Evolutionary conservation across 2,329 filamentous ascomycete species (phyloP).

Genomic region (Macrophomina pseudophaseolina): DNA sequence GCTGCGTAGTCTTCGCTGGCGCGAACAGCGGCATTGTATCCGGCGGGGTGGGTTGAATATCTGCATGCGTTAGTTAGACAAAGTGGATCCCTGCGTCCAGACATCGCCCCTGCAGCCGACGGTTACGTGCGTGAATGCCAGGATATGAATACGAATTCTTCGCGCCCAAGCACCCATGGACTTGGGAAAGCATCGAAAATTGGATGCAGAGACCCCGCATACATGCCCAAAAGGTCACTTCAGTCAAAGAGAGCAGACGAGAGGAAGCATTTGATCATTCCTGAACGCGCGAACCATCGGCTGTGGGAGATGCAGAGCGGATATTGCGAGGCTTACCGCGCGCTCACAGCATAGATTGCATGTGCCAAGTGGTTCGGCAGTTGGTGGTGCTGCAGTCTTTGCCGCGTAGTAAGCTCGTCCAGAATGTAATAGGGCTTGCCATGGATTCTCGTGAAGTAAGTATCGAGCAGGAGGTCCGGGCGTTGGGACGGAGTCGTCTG

Average conservation of each 20-base stretch:
- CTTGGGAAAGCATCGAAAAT: neutral
- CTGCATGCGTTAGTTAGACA: conserved; percentile 48
- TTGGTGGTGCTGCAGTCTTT: conserved; percentile 72
- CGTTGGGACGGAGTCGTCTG: conserved; percentile 32
- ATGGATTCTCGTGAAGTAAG: conserved; percentile 80
- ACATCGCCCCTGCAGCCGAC: neutral
- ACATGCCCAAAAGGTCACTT: neutral
- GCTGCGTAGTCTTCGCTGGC: conserved; percentile 74
- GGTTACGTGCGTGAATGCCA: neutral
- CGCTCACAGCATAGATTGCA: conserved; percentile 58
- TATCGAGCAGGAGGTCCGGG: conserved; percentile 71
- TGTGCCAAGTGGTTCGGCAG: conserved; percentile 59
- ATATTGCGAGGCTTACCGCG: conserved; percentile 42
- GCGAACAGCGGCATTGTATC: conserved; percentile 69
- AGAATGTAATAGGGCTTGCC: conserved; percentile 82
- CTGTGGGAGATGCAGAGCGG: neutral
- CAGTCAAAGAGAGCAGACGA: neutral
- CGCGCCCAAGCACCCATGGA: neutral
- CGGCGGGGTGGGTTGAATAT: conserved; percentile 70
- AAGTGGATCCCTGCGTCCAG: neutral
- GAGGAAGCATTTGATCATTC: conserved; percentile 23
- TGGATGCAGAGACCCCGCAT: neutral
- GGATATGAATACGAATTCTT: conserved; percentile 20
- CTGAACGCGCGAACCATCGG: conserved; percentile 42
- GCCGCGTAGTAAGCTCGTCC: conserved; percentile 75